A percentile compares a stretch with the other conserved stretches of the same genome.
Conservation (phyloP, 495 filamentous ascomycete species). For the Penicillium lagena region DNA sequence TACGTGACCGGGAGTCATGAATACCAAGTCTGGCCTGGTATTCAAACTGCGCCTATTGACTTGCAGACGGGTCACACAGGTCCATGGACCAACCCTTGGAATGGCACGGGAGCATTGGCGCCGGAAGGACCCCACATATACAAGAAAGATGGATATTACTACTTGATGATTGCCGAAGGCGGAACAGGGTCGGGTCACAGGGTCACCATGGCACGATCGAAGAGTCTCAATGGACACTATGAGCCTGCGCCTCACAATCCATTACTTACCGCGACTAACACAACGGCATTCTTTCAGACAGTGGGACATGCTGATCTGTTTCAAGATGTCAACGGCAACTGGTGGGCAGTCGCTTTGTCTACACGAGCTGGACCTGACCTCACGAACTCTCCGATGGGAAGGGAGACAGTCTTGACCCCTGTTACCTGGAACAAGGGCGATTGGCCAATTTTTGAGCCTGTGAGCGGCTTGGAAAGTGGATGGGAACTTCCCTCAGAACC, state of each 20-base stretch:
- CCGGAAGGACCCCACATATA: constrained; percentile 60
- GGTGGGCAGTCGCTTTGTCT: constrained; percentile 48
- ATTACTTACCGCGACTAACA: constrained; percentile 47
- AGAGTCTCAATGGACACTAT: constrained; percentile 44
- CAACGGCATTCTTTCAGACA: constrained; percentile 26
- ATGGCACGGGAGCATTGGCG: constrained; percentile 38
- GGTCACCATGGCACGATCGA: constrained; percentile 48
- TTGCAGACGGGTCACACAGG: constrained; percentile 34
- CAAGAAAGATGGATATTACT: constrained; percentile 56
- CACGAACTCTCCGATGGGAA: constrained; percentile 52
- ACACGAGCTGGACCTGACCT: constrained; percentile 23
- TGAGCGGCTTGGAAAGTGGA: constrained; percentile 5
- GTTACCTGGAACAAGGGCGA: constrained; percentile 39
- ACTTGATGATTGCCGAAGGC: constrained; percentile 57
- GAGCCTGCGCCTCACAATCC: constrained; percentile 48
- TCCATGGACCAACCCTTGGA: constrained; percentile 35
- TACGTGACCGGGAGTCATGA: constrained; percentile 14
- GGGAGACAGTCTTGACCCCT: constrained; percentile 51
- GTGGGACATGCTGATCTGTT: constrained; percentile 30
- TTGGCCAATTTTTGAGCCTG: constrained; percentile 20
- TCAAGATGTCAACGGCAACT: constrained; percentile 42
- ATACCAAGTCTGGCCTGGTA: constrained; percentile 4
- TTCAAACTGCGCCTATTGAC: constrained; percentile 29
- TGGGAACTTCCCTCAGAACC: too few relatives aligned
- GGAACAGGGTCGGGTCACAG: constrained; percentile 50